Evolutionary conservation across 495 filamentous ascomycete genomes (phyloP).

Genomic region (Aspergillus nanangensis): DNA sequence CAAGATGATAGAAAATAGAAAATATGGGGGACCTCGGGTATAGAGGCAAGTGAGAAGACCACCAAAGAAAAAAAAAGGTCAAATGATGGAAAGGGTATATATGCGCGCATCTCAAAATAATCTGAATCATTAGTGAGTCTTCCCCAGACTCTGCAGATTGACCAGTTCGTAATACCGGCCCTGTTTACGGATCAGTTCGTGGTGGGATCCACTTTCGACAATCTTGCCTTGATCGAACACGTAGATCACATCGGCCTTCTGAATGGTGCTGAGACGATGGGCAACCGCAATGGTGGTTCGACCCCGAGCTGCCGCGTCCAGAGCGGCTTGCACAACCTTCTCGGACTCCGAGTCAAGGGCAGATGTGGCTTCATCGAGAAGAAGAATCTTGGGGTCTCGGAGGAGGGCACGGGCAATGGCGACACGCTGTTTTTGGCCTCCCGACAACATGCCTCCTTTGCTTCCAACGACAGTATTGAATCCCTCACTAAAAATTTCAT

Average conservation of each 20-base stretch:
- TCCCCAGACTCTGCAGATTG: constrained; percentile 73
- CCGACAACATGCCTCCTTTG: constrained; percentile 73
- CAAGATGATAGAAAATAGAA: constrained; percentile 3
- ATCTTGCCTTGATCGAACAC: constrained; percentile 75
- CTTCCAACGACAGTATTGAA: constrained; percentile 72
- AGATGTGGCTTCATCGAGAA: constrained; percentile 81
- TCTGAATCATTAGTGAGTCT: constrained; percentile 30
- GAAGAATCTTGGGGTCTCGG: constrained; percentile 63
- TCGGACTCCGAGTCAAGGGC: constrained; percentile 79
- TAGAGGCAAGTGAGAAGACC: constrained; percentile 1
- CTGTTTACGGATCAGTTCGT: constrained; percentile 58
- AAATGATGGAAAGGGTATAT: constrained; percentile 1
- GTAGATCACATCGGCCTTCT: constrained; percentile 80
- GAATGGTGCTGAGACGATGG: constrained; percentile 73
- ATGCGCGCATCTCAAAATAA: constrained; percentile 3
- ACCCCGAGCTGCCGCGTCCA: constrained; percentile 69
- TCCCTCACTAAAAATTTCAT: constrained; percentile 52
- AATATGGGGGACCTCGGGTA: too few species aligned
- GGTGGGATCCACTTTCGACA: constrained; percentile 69
- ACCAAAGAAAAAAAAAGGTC: constrained; percentile 1
- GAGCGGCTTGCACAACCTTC: constrained; percentile 75
- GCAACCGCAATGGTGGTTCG: constrained; percentile 78
- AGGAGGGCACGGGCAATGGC: constrained; percentile 72
- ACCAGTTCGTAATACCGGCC: constrained; percentile 76
- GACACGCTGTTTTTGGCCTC: constrained; percentile 81